Evolutionary conservation across 768 basidiomycete genomes (phyloP).

Genomic region (Hygrophoropsis aurantiaca): DNA sequence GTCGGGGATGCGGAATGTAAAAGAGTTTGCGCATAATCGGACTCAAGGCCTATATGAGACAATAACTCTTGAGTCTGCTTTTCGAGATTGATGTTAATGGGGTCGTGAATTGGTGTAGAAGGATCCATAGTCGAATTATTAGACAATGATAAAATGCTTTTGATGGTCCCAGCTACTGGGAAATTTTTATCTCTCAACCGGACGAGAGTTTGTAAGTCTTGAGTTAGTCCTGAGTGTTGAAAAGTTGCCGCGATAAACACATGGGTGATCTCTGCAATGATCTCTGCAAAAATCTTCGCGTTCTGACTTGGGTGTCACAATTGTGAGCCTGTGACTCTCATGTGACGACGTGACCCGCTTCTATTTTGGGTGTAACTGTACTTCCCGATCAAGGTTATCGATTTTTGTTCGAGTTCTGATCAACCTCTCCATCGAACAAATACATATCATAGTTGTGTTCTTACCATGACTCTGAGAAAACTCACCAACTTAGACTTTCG

Average conservation of each 20-base stretch:
- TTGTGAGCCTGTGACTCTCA: too few species aligned
- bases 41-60: slow-evolving; percentile 41
- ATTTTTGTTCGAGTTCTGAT: slow-evolving; percentile 4
- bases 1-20: slow-evolving; percentile 36
- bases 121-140: not conserved
- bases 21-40: slow-evolving; percentile 39
- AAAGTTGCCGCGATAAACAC: too few species aligned
- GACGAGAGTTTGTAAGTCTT: too few species aligned
- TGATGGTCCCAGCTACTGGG: too few species aligned
- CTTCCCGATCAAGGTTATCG: slow-evolving; percentile 19
- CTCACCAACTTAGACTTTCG: slow-evolving; percentile 26
- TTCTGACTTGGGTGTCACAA: too few species aligned
- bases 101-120: slow-evolving; percentile 40
- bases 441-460: not conserved
- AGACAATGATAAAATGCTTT: too few species aligned
- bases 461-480: slow-evolving; percentile 15
- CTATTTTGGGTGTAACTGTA: not conserved
- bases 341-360: too few species aligned
- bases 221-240: too few species aligned
- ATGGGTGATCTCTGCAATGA: too few species aligned
- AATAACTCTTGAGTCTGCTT: slow-evolving; percentile 53
- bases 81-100: slow-evolving; percentile 56
- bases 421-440: not conserved
- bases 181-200: too few species aligned
- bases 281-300: too few species aligned